Base-by-base conservation (phyloP, 2,329 filamentous ascomycete species). In the Piedraia hortae region DNA sequence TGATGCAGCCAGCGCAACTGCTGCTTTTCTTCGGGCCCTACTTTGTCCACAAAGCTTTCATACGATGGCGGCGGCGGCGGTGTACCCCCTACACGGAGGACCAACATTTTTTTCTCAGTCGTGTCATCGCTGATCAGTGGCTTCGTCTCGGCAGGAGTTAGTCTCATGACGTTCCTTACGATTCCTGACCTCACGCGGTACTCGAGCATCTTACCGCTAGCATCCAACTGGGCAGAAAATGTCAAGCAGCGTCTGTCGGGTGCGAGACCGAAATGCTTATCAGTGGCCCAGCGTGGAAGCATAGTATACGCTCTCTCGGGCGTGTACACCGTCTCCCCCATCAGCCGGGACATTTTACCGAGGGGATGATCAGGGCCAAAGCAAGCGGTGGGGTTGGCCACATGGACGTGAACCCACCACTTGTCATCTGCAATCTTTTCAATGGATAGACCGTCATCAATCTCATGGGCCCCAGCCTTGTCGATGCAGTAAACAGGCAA, bases 371-470 rank as follows among this genome's bases (percentile, higher is more conserved):
- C 49, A 10, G 61, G 59, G 10, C 47, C 34, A 29, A 85, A 62
- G 26, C 61, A 59, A 4, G 74, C 72, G 2, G 69, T 68, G 5
- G 73, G 73, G 35, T 85, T 75, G 8, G 75, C 74, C 18, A 72
- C 58, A 39, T 85, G 74, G 14, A 77, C 46, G 36, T 78, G 72
- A 14, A 82, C 50, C 74, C 74, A 85, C 35, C 60, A 62, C 31
- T 23, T 12, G 8, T 10, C 7, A 10, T 12, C 21, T 11, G 21
- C 17, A 6, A 14, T 17, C 8, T 70, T 53, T 15, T 23, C 22
- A 5, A 85, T 37, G 1, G 73, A 82, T 5, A 88, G 46, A 1
- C 67, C 74, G 37, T 88, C 74, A 32, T 88, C 74, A 26, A 85
- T 70, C 33, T 82, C 64, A 13, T 56, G 49, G 0, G 75, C 70